Conservation (phyloP, 371 early-diverging fungal genomes). For the Mortierella sp. region DNA sequence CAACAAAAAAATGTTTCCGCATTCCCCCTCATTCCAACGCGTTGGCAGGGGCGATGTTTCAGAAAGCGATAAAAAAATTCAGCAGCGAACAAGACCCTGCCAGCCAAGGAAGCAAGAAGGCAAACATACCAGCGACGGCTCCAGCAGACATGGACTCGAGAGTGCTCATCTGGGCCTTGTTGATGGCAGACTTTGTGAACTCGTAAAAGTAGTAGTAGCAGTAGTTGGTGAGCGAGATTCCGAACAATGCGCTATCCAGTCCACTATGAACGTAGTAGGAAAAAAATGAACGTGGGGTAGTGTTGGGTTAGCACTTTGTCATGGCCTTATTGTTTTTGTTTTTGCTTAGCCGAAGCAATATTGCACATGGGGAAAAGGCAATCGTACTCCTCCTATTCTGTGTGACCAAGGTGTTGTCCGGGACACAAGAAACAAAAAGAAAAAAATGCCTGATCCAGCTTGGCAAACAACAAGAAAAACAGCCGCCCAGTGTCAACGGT, state of each 20-base stretch:
- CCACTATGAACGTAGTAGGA: conserved; percentile 70
- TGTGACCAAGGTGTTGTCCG: background rate
- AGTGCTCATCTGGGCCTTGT: conserved; percentile 84
- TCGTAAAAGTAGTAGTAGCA: conserved; percentile 97
- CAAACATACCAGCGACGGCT: conserved; percentile 83
- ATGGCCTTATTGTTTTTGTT: background rate
- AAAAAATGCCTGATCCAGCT: background rate
- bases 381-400: background rate
- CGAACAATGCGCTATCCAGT: conserved; percentile 95
- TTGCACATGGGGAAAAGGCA: conserved; percentile 15
- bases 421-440: background rate
- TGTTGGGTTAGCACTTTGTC: background rate
- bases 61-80: background rate
- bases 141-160: conserved; percentile 92
- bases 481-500: background rate
- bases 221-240: conserved; percentile 96
- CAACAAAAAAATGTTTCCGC: background rate
- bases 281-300: background rate
- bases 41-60: background rate
- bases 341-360: background rate
- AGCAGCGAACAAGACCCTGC: background rate
- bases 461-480: background rate
- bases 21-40: background rate
- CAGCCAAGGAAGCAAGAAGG: background rate
- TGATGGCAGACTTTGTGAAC: conserved; percentile 87